Evolutionary conservation across 2,329 filamentous ascomycete genomes (phyloP).

Genomic region (Chaetomium olivaceum): DNA sequence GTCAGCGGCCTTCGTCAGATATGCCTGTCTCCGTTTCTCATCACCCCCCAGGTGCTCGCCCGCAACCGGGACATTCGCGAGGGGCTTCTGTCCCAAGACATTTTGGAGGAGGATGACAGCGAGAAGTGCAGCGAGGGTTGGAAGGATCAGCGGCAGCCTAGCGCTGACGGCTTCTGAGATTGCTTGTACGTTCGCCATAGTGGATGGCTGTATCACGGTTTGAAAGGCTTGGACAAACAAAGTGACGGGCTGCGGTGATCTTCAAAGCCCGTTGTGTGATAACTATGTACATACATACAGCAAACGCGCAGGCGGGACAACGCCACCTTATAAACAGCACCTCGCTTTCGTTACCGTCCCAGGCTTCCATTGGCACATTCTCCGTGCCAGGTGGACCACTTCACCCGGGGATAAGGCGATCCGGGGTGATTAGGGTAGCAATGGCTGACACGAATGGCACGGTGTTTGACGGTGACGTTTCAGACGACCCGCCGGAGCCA

Average conservation of each 20-base stretch:
- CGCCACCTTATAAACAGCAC: background rate
- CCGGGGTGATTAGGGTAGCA: background rate
- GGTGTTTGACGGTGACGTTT: conserved; percentile 4
- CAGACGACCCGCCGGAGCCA: conserved; percentile 5
- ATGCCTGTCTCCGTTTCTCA: conserved; percentile 35
- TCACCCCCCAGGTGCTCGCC: conserved; percentile 34
- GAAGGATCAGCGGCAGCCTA: conserved; percentile 28
- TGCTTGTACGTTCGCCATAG: conserved; percentile 25
- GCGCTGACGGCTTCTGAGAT: conserved; percentile 15
- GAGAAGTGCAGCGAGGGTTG: conserved; percentile 24
- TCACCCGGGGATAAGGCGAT: background rate
- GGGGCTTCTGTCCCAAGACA: conserved; percentile 25
- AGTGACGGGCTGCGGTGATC: background rate
- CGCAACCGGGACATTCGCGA: conserved; percentile 33
- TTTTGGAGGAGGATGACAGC: conserved; percentile 27
- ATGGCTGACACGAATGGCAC: background rate
- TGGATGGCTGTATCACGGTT: background rate
- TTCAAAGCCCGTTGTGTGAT: background rate
- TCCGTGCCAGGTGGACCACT: background rate
- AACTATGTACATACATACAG: background rate
- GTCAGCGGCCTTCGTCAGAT: conserved; percentile 28
- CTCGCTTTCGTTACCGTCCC: background rate
- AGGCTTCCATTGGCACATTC: background rate
- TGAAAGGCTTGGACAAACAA: no score
- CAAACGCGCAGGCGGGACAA: background rate